A percentile compares a stretch with the other conserved stretches of the same genome.
phyloP scores from a whole-genome alignment of 2,329 filamentous ascomycete species.

The Trichocomaceae sp. region DNA sequence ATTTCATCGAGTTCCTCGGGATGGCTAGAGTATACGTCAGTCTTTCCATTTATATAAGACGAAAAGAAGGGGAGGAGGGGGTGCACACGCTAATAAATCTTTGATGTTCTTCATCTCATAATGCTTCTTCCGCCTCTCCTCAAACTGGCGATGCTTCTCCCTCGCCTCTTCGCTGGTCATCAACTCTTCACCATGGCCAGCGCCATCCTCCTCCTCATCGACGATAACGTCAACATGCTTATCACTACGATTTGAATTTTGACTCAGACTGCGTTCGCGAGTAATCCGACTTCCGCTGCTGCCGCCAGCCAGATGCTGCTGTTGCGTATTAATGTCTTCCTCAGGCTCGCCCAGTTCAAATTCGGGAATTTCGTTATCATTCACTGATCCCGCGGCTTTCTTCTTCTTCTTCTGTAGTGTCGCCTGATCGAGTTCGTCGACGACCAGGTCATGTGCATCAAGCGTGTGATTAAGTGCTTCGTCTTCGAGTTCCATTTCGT shows the following conservation, averaged over 20 bases:
- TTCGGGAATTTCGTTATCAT: conserved; percentile 79
- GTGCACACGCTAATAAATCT: conserved; percentile 64
- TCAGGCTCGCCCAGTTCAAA: conserved; percentile 91
- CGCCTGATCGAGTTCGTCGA: conserved; percentile 58
- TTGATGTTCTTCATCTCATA: conserved; percentile 99
- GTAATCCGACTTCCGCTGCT: conserved; percentile 33
- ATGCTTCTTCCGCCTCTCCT: conserved; percentile 87
- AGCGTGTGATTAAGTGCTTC: conserved; percentile 36
- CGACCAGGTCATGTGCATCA: conserved; percentile 64
- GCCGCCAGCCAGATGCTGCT: conserved; percentile 27
- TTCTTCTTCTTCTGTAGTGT: too few species aligned
- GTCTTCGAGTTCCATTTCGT: conserved; percentile 46
- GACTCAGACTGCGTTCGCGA: conserved; percentile 35
- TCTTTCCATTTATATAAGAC: not conserved
- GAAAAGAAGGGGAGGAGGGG: not conserved
- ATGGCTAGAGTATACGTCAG: conserved; percentile 39
- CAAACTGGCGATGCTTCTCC: conserved; percentile 89
- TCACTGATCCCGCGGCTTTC: conserved; percentile 34
- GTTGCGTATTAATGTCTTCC: conserved; percentile 50
- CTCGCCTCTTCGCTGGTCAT: conserved; percentile 64
- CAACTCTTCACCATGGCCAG: conserved; percentile 39
- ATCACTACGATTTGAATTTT: conserved; percentile 33
- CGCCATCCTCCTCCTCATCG: conserved; percentile 50
- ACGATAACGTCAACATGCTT: conserved; percentile 88
- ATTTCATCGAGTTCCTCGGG: conserved; percentile 59